Base-by-base conservation (phyloP, 345 rosid genomes). In the Limnanthes douglasii region DNA sequence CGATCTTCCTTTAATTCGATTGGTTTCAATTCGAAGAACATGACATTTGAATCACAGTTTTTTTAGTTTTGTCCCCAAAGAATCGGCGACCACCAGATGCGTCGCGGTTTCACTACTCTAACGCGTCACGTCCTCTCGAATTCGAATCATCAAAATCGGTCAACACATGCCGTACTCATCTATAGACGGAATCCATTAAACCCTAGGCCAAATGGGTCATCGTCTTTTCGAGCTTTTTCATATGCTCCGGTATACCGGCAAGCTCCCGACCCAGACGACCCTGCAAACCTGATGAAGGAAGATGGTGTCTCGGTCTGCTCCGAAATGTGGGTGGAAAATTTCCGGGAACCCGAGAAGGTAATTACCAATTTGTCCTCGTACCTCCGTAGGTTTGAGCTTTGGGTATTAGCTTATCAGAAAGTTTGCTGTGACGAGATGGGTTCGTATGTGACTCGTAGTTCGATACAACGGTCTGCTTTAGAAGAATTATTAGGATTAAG, bases 321-420 rank as follows among this genome's bases (percentile, higher is more conserved):
- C n/a, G 88, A 78, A 43, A 73, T 90, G 96, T 80, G 98, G 98
- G 60, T 90, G 15, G 96, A 67, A 40, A 61, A 58, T 50, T 72
- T 57, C 50, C 54, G 61, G 34, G 57, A 61, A 24, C 74, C 74
- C 1, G 80, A 71, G 49, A 65, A 69, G 51, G 48, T 57, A 7
- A 64, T 60, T 0, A 59, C 62, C 31, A 80, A 85, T 59, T 43
- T 90, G 59, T 58, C 68, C 27, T 61, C 74, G 1, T 73, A 80
- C 47, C 66, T 84, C 19, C 71, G 93, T 10, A 65, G 94, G 15
- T 84, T 85, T 20, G 98, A 90, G 66, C 11, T 90, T 34, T 90
- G 96, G 96, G 93, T 90, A 8, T 46, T 84, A 51, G 88, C 94
- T 50, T 80, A 85, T 59, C 96, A 90, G 59, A 90, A 90, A 50